Percentiles rank a stretch among this genome's conserved stretches.
Conservation (phyloP, 2,329 filamentous ascomycete genomes). For the Fusarium acutatum region DNA sequence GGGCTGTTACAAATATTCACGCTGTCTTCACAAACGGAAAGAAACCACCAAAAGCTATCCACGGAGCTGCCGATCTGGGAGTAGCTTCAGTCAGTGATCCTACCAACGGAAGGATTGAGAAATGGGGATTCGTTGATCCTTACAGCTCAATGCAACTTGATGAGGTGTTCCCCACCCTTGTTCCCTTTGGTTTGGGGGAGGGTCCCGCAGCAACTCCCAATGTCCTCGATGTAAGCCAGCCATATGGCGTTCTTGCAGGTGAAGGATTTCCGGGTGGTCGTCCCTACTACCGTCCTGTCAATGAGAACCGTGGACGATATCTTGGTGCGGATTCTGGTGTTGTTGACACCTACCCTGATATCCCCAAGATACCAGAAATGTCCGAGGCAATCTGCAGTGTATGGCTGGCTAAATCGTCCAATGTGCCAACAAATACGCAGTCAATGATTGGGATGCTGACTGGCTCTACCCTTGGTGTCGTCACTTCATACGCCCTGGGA, state of each 20-base stretch:
- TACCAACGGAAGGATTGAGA: slow-evolving; percentile 75
- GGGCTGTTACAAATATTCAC: slow-evolving; percentile 81
- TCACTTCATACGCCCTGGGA: slow-evolving; percentile 83
- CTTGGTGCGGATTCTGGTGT: slow-evolving; percentile 69
- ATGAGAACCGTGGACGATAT: slow-evolving; percentile 81
- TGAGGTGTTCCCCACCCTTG: slow-evolving; percentile 76
- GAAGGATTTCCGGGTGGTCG: slow-evolving; percentile 88
- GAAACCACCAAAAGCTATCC: slow-evolving; percentile 80
- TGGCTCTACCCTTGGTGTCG: slow-evolving; percentile 83
- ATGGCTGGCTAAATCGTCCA: slow-evolving; percentile 87
- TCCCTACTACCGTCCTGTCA: slow-evolving; percentile 77
- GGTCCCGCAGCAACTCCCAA: slow-evolving; percentile 84
- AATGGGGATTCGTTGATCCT: slow-evolving; percentile 82
- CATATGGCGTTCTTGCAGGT: slow-evolving; percentile 83
- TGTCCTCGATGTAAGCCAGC: slow-evolving; percentile 88
- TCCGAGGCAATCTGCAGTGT: slow-evolving; percentile 79
- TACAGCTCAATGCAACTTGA: slow-evolving; percentile 80
- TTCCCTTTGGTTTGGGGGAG: slow-evolving; percentile 79
- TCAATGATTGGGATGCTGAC: slow-evolving; percentile 83
- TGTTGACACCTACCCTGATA: slow-evolving; percentile 72
- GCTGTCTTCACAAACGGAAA: slow-evolving; percentile 78
- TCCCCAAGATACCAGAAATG: slow-evolving; percentile 77
- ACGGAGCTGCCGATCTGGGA: slow-evolving; percentile 82
- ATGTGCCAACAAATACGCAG: slow-evolving; percentile 75
- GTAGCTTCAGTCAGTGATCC: slow-evolving; percentile 86